Evolutionary conservation across 371 early-diverging fungal genomes (phyloP), one percentile per base, ranked within the genome.

Genomic region (Haplosporangium sp.): DNA sequence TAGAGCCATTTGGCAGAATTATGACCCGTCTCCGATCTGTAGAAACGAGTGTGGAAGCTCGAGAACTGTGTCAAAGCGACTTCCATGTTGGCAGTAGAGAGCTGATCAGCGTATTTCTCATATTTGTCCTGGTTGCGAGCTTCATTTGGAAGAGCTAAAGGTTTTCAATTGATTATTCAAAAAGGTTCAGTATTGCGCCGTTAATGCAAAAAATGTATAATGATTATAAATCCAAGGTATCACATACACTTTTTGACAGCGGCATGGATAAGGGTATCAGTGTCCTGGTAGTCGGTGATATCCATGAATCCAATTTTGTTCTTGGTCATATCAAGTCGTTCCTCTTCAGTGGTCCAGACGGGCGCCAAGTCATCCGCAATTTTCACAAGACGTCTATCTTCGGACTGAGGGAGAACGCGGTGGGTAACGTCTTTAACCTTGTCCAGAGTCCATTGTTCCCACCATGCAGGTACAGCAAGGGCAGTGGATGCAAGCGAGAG

Each of bases 11-110:
- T 82, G 19, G 92, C 88, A 13, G 96, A 92, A 47, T 92, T 68
- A 57, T 82, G 87, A 8, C 95, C 95, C 56, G 85, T 87, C 37
- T 85, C 82, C 10, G 94, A 91, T 61, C 93, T 92, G 88, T 95
- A 98, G 86, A 97, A 97, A n/a, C 98, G 91, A 67, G 90, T 98
- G 64, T 90, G 85, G 92, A 97, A 97, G 44, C 76, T 82, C 0
- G 96, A 93, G 66, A 97, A 95, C 39, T 84, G 84, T 17, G 84
- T 87, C 72, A 98, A 77, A 45, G 88, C 87, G 9, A 84, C 71
- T 62, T 89, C 83, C 90, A 96, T 94, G 67, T 77, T 72, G 40
- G 86, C 75, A 4, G 90, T 88, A 19, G 88, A 88, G 66, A 98
- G 85, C 48, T 86, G 78, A 11, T 67, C 84, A 58, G 91, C 83